A percentile compares a stretch with the other conserved stretches of the same genome.
Conservation (phyloP, 2,329 filamentous ascomycete genomes). For the Aspergillus unguis region DNA sequence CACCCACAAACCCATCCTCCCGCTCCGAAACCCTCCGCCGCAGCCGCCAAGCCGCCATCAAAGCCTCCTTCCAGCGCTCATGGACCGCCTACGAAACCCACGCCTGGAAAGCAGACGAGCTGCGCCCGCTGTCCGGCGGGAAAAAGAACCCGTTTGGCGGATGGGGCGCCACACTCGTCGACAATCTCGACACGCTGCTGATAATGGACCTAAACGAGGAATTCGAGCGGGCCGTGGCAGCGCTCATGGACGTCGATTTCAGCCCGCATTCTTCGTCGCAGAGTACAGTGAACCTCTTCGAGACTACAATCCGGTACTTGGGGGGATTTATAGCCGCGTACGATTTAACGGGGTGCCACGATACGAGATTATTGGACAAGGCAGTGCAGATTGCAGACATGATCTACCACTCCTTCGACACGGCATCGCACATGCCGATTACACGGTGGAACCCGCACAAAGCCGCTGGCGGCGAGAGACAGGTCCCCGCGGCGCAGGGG, state of each 20-base stretch:
- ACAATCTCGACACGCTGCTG: slow-evolving; percentile 74
- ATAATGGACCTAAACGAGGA: slow-evolving; percentile 73
- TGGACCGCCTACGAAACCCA: slow-evolving; percentile 75
- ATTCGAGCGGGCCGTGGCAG: slow-evolving; percentile 70
- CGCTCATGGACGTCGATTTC: slow-evolving; percentile 71
- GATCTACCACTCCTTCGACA: slow-evolving; percentile 76
- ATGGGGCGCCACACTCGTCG: slow-evolving; percentile 80
- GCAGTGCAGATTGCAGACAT: slow-evolving; percentile 74
- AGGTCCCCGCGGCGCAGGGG: background rate
- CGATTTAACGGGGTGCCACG: slow-evolving; percentile 68
- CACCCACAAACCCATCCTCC: background rate
- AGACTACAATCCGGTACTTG: slow-evolving; percentile 83
- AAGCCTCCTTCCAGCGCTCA: slow-evolving; percentile 66
- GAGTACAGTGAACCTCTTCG: slow-evolving; percentile 70
- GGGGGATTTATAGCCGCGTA: slow-evolving; percentile 79
- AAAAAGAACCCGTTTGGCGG: slow-evolving; percentile 79
- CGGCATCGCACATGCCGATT: slow-evolving; percentile 83
- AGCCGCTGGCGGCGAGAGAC: slow-evolving; percentile 46
- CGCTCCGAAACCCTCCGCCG: slow-evolving; percentile 2
- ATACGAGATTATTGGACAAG: slow-evolving; percentile 67
- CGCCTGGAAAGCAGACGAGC: slow-evolving; percentile 80
- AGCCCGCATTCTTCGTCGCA: slow-evolving; percentile 52
- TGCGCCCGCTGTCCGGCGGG: slow-evolving; percentile 65
- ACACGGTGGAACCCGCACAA: slow-evolving; percentile 66
- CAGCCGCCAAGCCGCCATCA: slow-evolving; percentile 48